Percentiles rank a stretch among this genome's conserved stretches.
These are phyloP conservation scores for Trametes pubescens DNA, from an alignment of 1,284 basidiomycete genomes.

Conservation along the genomic window DNA sequence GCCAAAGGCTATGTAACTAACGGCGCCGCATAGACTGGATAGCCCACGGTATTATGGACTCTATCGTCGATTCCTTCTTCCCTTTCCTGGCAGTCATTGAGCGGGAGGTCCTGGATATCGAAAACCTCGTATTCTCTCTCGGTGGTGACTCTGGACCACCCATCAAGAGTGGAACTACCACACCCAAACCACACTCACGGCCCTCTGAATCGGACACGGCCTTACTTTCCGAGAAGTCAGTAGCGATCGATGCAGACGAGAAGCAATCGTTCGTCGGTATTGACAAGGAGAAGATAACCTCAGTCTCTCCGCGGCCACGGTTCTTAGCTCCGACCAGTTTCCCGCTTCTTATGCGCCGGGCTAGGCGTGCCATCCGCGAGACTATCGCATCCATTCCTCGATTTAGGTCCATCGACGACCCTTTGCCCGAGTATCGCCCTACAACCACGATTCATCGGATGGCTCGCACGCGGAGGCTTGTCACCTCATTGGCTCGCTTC, in stretches of 20 bases:
- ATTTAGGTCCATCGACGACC: constrained; percentile 31
- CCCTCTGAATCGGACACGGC: constrained; percentile 13
- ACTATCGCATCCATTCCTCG: constrained; percentile 22
- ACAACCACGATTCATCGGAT: constrained; percentile 72
- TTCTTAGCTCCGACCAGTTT: constrained; percentile 37
- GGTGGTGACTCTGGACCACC: constrained; percentile 23
- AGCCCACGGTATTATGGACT: constrained; percentile 92
- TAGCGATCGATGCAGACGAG: constrained; percentile 14
- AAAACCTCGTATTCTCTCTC: constrained; percentile 68
- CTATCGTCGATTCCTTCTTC: constrained; percentile 94
- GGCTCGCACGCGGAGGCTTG: constrained; percentile 81
- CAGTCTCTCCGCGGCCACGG: constrained; percentile 25
- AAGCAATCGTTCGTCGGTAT: constrained; percentile 22
- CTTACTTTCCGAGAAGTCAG: constrained; percentile 9
- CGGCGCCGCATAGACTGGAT: constrained; percentile 80
- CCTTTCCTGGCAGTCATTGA: constrained; percentile 88
- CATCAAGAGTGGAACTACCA: not conserved
- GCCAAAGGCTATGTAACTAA: not conserved
- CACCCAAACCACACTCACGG: not conserved
- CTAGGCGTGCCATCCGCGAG: constrained; percentile 28
- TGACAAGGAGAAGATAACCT: constrained; percentile 13
- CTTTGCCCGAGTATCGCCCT: constrained; percentile 39
- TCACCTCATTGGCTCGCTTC: constrained; percentile 83
- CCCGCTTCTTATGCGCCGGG: constrained; percentile 32
- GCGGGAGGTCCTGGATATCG: constrained; percentile 82